A percentile compares a stretch with the other conserved stretches of the same genome.
phyloP scores from a whole-genome alignment of 208 protist genomes.

The Sergeia podlipaevii region DNA sequence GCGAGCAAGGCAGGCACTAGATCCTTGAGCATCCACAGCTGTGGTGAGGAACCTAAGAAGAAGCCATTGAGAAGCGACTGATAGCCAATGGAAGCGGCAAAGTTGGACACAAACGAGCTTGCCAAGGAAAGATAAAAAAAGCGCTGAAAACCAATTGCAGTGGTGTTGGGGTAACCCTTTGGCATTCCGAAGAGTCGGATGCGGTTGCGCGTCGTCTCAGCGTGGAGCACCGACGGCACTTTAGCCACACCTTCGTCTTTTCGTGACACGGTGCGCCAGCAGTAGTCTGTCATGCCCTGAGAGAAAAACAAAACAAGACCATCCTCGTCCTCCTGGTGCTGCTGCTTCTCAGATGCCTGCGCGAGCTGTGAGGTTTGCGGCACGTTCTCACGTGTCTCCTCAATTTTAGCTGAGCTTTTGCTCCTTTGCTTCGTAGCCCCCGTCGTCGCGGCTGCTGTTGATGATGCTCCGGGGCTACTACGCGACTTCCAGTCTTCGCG shows the following conservation, averaged over 20 bases:
- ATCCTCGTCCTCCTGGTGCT: conserved; percentile 7
- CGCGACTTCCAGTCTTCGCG: too few species aligned
- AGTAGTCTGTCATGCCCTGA: conserved; percentile 54
- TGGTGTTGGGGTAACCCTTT: conserved; percentile 66
- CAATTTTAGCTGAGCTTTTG: too few species aligned
- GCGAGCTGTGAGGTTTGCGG: too few species aligned
- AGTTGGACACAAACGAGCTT: conserved; percentile 77
- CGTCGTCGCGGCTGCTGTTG: too few species aligned
- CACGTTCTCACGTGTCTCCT: conserved; percentile 1
- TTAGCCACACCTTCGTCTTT: conserved; percentile 6
- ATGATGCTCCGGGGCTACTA: too few species aligned
- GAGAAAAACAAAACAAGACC: conserved; percentile 36
- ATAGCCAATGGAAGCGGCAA: conserved; percentile 79
- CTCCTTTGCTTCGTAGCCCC: too few species aligned
- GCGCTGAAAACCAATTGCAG: conserved; percentile 60
- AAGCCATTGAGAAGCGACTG: conserved; percentile 83
- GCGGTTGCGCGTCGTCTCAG: conserved; percentile 27
- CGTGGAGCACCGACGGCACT: conserved; percentile 27
- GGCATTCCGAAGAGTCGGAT: conserved; percentile 72
- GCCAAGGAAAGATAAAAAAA: conserved; percentile 77
- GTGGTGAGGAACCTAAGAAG: conserved; percentile 70
- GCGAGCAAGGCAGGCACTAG: conserved; percentile 64
- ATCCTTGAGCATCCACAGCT: conserved; percentile 89
- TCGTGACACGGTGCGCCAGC: conserved; percentile 23
- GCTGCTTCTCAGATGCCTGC: too few species aligned